Evolutionary conservation across 345 rosid species (phyloP).

Genomic region (Camelina neglecta): DNA sequence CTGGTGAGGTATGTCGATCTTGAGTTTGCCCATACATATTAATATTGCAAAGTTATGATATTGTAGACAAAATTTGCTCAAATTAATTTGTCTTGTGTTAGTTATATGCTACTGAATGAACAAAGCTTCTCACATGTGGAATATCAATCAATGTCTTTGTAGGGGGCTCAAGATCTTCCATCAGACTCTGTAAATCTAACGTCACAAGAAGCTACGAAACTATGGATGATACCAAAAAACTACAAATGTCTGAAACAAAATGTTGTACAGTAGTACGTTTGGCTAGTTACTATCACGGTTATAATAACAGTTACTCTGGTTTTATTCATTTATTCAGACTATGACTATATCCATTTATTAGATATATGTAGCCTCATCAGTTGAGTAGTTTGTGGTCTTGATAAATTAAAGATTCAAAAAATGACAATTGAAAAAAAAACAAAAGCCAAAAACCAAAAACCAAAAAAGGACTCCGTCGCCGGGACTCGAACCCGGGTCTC

Average conservation of each 20-base stretch:
- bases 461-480: constrained; percentile 58
- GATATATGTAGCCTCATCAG: background rate
- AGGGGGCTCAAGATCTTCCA: constrained; percentile 31
- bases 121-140: background rate
- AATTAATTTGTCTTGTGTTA: background rate
- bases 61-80: background rate
- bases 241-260: constrained; percentile 8
- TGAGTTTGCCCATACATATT: no score
- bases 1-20: constrained; percentile 2
- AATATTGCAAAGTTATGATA: no score
- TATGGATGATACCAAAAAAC: background rate
- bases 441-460: background rate
- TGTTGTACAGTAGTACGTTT: constrained; percentile 33
- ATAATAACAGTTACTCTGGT: constrained; percentile 20
- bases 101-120: constrained; percentile 5
- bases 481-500: constrained; percentile 75
- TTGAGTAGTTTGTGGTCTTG: background rate
- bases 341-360: background rate
- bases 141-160: constrained; percentile 24
- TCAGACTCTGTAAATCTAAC: constrained; percentile 40
- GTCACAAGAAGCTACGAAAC: constrained; percentile 30
- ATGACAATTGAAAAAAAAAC: background rate
- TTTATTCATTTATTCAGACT: background rate
- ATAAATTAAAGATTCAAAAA: background rate
- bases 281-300: constrained; percentile 20